phyloP scores from a whole-genome alignment of 768 basidiomycete genomes.

The Pleurotus ostreatus region DNA sequence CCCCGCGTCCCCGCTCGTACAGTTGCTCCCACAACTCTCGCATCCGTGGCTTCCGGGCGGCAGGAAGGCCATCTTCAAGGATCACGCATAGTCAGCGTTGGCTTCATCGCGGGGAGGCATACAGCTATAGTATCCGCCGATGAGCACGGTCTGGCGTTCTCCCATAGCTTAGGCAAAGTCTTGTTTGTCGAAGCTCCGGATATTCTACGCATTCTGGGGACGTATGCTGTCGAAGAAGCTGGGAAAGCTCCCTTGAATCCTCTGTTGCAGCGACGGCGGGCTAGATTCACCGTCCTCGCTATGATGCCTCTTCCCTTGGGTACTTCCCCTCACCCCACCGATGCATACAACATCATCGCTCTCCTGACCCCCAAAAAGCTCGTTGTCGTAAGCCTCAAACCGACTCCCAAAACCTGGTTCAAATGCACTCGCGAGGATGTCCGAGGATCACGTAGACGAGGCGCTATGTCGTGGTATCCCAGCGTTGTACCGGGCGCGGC shows the following conservation, averaged over 20 bases:
- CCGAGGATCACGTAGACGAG: conserved; percentile 49
- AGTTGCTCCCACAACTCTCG: conserved; percentile 64
- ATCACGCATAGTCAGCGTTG: conserved; percentile 75
- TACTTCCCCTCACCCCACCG: conserved; percentile 67
- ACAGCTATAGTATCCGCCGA: conserved; percentile 92
- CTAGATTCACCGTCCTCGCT: conserved; percentile 67
- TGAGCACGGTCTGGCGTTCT: conserved; percentile 89
- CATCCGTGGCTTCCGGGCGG: conserved; percentile 68
- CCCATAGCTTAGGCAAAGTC: conserved; percentile 90
- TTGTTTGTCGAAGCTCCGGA: conserved; percentile 95
- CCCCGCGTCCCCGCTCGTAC: conserved; percentile 65
- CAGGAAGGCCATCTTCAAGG: conserved; percentile 84
- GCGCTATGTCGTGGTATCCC: conserved; percentile 81
- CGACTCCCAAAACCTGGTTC: conserved; percentile 90
- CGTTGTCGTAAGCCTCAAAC: conserved; percentile 90
- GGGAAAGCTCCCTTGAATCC: conserved; percentile 5
- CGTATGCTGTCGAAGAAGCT: conserved; percentile 62
- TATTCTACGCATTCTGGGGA: conserved; percentile 88
- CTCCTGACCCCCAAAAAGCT: conserved; percentile 88
- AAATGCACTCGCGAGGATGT: conserved; percentile 56
- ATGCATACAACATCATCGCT: conserved; percentile 76
- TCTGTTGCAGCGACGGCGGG: conserved; percentile 40
- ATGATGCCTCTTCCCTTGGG: conserved; percentile 84
- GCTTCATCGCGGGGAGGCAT: conserved; percentile 87
- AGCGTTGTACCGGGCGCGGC: conserved; percentile 34